Conservation (phyloP, 116 monocot species). For the Trichopus zeylanicus region DNA sequence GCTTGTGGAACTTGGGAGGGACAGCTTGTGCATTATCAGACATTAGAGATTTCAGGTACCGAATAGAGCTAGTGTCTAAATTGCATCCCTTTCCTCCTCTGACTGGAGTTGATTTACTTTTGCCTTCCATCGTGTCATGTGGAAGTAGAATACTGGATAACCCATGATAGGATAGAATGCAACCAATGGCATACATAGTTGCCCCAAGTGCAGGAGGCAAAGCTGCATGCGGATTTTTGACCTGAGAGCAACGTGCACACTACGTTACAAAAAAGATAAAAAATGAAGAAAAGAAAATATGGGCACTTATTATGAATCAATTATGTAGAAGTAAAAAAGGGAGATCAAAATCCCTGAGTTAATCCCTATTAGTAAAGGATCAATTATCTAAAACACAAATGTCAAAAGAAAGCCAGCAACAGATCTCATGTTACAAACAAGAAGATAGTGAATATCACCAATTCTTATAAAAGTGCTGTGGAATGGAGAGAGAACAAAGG, state of each 20-base stretch:
- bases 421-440: too few relatives aligned
- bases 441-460: too few relatives aligned
- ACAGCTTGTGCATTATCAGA: slow-evolving; percentile 4
- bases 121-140: slow-evolving; percentile 8
- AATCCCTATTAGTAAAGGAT: too few relatives aligned
- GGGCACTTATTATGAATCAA: too few relatives aligned
- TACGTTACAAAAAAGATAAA: not conserved
- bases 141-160: slow-evolving; percentile 21
- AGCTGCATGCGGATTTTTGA: slow-evolving; percentile 49
- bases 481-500: too few relatives aligned
- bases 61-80: not conserved
- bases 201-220: slow-evolving; percentile 75
- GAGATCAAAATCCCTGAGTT: too few relatives aligned
- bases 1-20: slow-evolving; percentile 7
- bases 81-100: slow-evolving; percentile 11
- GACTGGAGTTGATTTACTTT: slow-evolving; percentile 5
- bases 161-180: slow-evolving; percentile 75
- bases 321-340: too few relatives aligned
- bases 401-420: too few relatives aligned
- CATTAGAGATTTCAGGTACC: slow-evolving; percentile 34
- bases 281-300: not conserved
- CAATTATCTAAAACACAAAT: too few relatives aligned
- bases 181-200: slow-evolving; percentile 68
- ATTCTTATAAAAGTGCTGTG: too few relatives aligned
- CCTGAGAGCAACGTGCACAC: slow-evolving; percentile 21